Conservation (phyloP, 2,329 filamentous ascomycete genomes). For the Uncinocarpus reesii region DNA sequence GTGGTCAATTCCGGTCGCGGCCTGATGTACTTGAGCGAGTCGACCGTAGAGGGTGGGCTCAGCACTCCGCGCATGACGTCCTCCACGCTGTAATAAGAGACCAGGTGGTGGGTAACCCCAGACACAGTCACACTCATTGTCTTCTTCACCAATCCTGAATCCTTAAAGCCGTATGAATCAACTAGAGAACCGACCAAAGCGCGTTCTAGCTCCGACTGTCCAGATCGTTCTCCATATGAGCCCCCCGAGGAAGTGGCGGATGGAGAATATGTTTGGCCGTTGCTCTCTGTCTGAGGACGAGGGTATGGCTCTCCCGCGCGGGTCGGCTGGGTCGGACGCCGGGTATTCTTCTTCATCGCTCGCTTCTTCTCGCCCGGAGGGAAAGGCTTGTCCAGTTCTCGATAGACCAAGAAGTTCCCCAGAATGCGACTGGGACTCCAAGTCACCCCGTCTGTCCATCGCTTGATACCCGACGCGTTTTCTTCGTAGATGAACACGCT, state of each 20-base stretch:
- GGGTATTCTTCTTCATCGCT: conserved; percentile 59
- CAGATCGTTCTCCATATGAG: conserved; percentile 28
- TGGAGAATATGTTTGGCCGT: conserved; percentile 32
- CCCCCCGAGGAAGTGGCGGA: background rate
- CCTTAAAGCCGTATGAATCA: conserved; percentile 84
- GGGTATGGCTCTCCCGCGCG: conserved; percentile 47
- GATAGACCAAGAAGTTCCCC: conserved; percentile 75
- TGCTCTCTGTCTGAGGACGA: conserved; percentile 30
- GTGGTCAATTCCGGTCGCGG: conserved; percentile 51
- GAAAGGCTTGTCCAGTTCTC: conserved; percentile 68
- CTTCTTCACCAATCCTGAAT: conserved; percentile 77
- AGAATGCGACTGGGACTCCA: conserved; percentile 86
- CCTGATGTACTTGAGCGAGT: conserved; percentile 41
- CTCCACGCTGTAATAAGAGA: conserved; percentile 76
- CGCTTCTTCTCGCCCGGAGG: conserved; percentile 76
- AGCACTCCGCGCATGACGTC: conserved; percentile 60
- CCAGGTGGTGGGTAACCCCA: conserved; percentile 70
- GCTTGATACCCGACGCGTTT: conserved; percentile 78
- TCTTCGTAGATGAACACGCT: conserved; percentile 89
- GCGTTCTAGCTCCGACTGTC: conserved; percentile 42
- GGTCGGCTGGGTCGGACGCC: conserved; percentile 32
- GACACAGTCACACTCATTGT: conserved; percentile 72
- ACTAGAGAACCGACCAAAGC: conserved; percentile 69
- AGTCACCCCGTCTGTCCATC: conserved; percentile 84
- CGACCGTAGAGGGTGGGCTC: conserved; percentile 48